These are phyloP conservation scores for Peronospora farinosa DNA, from an alignment of 352 stramenopile genomes.

Conservation along the genomic window DNA sequence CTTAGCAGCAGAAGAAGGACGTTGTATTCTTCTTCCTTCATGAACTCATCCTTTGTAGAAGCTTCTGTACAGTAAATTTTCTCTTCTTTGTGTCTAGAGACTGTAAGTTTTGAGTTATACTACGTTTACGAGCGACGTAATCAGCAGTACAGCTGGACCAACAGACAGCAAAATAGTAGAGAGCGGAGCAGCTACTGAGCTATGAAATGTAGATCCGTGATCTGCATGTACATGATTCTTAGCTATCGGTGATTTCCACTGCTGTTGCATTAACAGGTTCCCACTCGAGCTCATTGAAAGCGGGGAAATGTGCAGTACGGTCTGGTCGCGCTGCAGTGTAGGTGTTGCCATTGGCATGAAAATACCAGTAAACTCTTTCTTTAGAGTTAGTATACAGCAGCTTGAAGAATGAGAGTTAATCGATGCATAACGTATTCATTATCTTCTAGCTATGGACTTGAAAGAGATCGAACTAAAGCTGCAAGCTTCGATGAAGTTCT, in stretches of 20 bases:
- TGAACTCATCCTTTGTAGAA: not conserved
- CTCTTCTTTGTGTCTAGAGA: not conserved
- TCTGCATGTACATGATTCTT: not conserved
- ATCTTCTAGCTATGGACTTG: not conserved
- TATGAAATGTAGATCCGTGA: slow-evolving; percentile 10
- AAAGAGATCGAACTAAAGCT: not conserved
- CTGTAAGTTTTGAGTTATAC: not conserved
- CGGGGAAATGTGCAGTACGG: not conserved
- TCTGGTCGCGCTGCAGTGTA: slow-evolving; percentile 6
- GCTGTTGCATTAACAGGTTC: not conserved
- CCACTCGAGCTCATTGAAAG: not conserved
- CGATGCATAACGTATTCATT: not conserved
- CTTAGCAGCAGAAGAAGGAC: not conserved
- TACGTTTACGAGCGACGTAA: slow-evolving; percentile 15
- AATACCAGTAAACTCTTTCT: not conserved
- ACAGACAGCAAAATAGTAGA: not conserved
- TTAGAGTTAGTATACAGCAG: not conserved
- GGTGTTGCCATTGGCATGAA: slow-evolving; percentile 4
- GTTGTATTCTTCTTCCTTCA: not conserved
- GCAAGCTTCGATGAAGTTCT: slow-evolving; percentile 8
- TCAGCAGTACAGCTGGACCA: slow-evolving; percentile 8
- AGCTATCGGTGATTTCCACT: not conserved
- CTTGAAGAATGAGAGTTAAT: slow-evolving; percentile 11
- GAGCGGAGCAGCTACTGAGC: not conserved
- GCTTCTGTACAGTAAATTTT: not conserved